Percentiles rank a stretch among this genome's conserved stretches.
Conservation (phyloP, 2,329 filamentous ascomycete genomes). For the Stagonosporopsis chrysanthemi region DNA sequence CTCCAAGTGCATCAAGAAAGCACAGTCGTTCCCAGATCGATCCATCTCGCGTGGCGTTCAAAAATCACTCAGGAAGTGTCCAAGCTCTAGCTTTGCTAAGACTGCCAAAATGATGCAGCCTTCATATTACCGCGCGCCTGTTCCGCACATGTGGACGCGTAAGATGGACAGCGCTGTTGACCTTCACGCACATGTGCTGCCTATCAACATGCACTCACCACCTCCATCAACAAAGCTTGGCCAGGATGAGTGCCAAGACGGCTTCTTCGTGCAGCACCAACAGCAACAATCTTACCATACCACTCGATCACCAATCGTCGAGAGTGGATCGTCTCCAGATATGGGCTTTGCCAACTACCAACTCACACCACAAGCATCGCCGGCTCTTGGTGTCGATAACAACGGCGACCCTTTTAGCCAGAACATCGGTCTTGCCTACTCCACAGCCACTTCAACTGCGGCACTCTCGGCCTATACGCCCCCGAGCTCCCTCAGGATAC, state of each 20-base stretch:
- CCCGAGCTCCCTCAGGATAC: slow-evolving; percentile 41
- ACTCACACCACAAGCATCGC: slow-evolving; percentile 45
- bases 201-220: slow-evolving; percentile 37
- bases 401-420: slow-evolving; percentile 35
- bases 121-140: slow-evolving; percentile 54
- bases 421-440: slow-evolving; percentile 27
- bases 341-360: slow-evolving; percentile 42
- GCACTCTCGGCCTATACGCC: slow-evolving; percentile 50
- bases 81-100: slow-evolving; percentile 50
- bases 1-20: slow-evolving; percentile 34
- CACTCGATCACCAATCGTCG: slow-evolving; percentile 28
- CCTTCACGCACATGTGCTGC: slow-evolving; percentile 58
- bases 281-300: slow-evolving; percentile 34
- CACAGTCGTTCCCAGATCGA: slow-evolving; percentile 33
- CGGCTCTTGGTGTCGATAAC: slow-evolving; percentile 36
- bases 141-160: slow-evolving; percentile 61
- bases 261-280: slow-evolving; percentile 28
- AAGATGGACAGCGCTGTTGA: slow-evolving; percentile 56
- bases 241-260: slow-evolving; percentile 35
- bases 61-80: slow-evolving; percentile 32
- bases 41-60: slow-evolving; percentile 32
- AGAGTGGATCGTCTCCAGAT: slow-evolving; percentile 24
- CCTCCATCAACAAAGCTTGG: slow-evolving; percentile 36
- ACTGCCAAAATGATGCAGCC: slow-evolving; percentile 63
- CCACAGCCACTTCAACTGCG: slow-evolving; percentile 28